phyloP scores from a whole-genome alignment of 2,329 filamentous ascomycete species.

The Leptographium wingfieldii region DNA sequence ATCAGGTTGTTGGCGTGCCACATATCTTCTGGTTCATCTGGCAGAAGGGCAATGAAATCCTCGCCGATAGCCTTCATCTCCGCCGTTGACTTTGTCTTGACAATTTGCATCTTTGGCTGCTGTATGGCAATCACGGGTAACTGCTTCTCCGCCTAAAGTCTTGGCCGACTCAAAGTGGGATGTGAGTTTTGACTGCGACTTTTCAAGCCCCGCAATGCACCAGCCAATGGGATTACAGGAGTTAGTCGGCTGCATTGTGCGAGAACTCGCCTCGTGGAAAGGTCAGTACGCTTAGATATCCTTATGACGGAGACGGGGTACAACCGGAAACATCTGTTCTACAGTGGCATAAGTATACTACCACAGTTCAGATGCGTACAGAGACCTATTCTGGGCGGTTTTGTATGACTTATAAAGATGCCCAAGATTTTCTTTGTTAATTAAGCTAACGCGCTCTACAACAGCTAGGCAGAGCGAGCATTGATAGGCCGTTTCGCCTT shows the following conservation, averaged over 20 bases:
- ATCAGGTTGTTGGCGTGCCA: constrained; percentile 53
- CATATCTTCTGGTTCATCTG: constrained; percentile 32
- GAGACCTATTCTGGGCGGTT: too few species aligned
- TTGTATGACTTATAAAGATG: too few species aligned
- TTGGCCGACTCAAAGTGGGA: too few species aligned
- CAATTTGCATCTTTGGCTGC: constrained; percentile 13
- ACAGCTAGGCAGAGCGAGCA: too few species aligned
- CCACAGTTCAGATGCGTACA: too few species aligned
- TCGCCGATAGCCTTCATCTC: constrained; percentile 25
- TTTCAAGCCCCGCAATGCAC: background rate
- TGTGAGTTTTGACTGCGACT: too few species aligned
- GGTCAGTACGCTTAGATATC: background rate
- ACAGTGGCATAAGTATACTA: too few species aligned
- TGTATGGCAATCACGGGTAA: background rate
- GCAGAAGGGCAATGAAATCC: constrained; percentile 25
- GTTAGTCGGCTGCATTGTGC: background rate
- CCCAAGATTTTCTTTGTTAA: too few species aligned
- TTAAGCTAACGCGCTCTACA: too few species aligned
- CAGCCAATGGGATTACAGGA: background rate
- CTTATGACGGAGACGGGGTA: background rate
- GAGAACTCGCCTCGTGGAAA: background rate
- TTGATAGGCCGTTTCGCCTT: too few species aligned
- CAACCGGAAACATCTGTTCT: background rate
- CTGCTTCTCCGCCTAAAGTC: too few species aligned
- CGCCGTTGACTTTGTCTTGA: constrained; percentile 23